Evolutionary conservation across 2,329 filamentous ascomycete species (phyloP).

Genomic region (Cordyceps cicadae): DNA sequence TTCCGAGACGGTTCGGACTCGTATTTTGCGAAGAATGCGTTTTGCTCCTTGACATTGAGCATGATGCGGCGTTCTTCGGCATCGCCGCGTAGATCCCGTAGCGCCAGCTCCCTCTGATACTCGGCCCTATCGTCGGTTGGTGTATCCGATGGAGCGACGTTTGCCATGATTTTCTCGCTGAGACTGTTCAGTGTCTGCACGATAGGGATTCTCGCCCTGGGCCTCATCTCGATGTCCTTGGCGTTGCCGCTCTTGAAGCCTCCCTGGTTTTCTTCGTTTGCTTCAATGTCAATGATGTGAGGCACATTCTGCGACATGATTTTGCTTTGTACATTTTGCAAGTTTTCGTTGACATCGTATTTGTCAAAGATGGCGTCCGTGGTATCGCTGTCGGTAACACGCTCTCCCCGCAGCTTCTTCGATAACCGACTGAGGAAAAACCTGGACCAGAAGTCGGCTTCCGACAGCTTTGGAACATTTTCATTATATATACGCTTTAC

Average conservation of each 20-base stretch:
- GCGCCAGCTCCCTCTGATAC: slow-evolving; percentile 63
- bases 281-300: slow-evolving; percentile 84
- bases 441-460: slow-evolving; percentile 81
- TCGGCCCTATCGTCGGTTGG: slow-evolving; percentile 56
- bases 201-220: slow-evolving; percentile 73
- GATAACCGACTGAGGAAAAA: slow-evolving; percentile 89
- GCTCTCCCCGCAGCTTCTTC: slow-evolving; percentile 86
- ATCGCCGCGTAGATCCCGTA: slow-evolving; percentile 73
- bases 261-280: slow-evolving; percentile 91
- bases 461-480: slow-evolving; percentile 72
- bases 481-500: slow-evolving; percentile 89
- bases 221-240: slow-evolving; percentile 84
- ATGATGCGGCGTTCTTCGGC: slow-evolving; percentile 68
- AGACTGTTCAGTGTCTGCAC: slow-evolving; percentile 82
- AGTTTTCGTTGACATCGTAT: slow-evolving; percentile 69
- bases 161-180: slow-evolving; percentile 87
- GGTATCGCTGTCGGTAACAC: slow-evolving; percentile 67
- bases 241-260: slow-evolving; percentile 73
- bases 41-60: slow-evolving; percentile 83
- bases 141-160: slow-evolving; percentile 71
- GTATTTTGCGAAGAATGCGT: slow-evolving; percentile 64
- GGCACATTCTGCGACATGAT: slow-evolving; percentile 62
- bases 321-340: slow-evolving; percentile 41
- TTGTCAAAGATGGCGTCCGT: slow-evolving; percentile 76
- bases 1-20: slow-evolving; percentile 39